Conservation (phyloP, 2,329 filamentous ascomycete species). For the Furcasterigmium furcatum region DNA sequence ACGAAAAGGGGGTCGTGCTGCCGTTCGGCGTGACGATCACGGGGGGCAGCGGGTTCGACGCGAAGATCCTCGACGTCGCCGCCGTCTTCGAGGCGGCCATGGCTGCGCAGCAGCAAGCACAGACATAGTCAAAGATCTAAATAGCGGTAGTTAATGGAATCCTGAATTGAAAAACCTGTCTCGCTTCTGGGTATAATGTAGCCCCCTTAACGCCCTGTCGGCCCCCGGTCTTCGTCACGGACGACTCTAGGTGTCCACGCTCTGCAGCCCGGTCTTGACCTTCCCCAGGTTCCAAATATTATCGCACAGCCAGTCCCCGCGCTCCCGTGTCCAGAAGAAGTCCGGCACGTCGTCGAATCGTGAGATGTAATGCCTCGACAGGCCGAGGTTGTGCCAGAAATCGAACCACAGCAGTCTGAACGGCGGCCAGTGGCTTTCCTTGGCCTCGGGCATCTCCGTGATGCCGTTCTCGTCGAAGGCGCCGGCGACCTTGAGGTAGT, state of each 20-base stretch:
- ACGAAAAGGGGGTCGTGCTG: conserved; percentile 3
- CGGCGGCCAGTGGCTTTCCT: conserved; percentile 6
- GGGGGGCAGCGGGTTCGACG: conserved; percentile 33
- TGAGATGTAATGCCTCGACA: conserved; percentile 12
- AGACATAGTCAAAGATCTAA: not conserved
- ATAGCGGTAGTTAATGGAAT: no score
- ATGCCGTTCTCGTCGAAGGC: conserved; percentile 23
- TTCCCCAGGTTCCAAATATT: conserved; percentile 19
- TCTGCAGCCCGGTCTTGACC: no score
- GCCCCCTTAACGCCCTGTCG: no score
- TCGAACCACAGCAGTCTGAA: conserved; percentile 17
- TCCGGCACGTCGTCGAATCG: conserved; percentile 18
- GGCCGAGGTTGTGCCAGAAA: conserved; percentile 15
- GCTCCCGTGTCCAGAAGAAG: conserved; percentile 11
- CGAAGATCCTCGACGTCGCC: conserved; percentile 29
- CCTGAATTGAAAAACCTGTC: no score
- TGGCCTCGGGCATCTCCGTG: conserved; percentile 10
- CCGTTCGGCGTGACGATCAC: conserved; percentile 39
- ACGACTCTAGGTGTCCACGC: no score
- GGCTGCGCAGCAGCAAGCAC: no score
- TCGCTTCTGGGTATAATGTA: no score
- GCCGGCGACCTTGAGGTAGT: conserved; percentile 22
- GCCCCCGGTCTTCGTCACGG: no score
- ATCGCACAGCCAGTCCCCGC: conserved; percentile 19
- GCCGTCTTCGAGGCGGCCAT: conserved; percentile 15